Percentiles rank a stretch among this genome's conserved stretches.
These are phyloP conservation scores for Phoenix roebelenii DNA, from an alignment of 176 grass and related monocot species.

Conservation along the genomic window DNA sequence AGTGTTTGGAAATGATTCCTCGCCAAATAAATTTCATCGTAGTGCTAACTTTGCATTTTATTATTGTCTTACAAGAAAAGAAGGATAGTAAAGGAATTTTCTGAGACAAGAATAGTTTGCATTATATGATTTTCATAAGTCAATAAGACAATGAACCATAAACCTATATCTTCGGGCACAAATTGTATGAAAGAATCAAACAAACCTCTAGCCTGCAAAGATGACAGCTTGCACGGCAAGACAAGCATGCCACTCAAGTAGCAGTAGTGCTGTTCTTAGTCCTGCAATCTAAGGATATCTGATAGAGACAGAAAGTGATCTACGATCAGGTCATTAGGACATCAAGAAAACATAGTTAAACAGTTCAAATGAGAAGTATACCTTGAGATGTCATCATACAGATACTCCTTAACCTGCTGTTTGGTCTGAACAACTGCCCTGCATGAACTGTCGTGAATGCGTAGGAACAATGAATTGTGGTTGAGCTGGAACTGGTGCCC, in stretches of 20 bases:
- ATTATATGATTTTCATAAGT: background rate
- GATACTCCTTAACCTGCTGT: constrained; percentile 34
- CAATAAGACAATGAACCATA: too few species aligned
- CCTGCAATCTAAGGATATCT: constrained; percentile 58
- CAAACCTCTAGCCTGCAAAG: constrained; percentile 55
- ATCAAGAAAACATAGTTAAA: background rate
- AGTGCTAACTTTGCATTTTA: too few species aligned
- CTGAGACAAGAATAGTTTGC: constrained; percentile 2
- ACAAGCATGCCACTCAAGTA: constrained; percentile 44
- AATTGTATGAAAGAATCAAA: background rate
- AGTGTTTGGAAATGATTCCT: too few species aligned
- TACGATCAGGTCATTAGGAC: constrained; percentile 8
- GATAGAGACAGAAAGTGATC: background rate
- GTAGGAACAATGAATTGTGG: constrained; percentile 47
- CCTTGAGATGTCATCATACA: constrained; percentile 26
- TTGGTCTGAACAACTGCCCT: constrained; percentile 51
- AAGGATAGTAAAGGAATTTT: too few species aligned
- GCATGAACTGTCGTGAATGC: constrained; percentile 36
- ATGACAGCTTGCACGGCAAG: constrained; percentile 59
- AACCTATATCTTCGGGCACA: background rate
- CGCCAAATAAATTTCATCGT: too few species aligned
- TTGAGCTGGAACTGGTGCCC: constrained; percentile 28
- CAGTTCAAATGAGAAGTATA: background rate
- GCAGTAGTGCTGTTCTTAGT: constrained; percentile 53
- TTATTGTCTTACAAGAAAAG: too few species aligned